A percentile compares a stretch with the other conserved stretches of the same genome.
Evolutionary conservation across 2,329 filamentous ascomycete genomes (phyloP).

Genomic region (Trichophaea hybrida): DNA sequence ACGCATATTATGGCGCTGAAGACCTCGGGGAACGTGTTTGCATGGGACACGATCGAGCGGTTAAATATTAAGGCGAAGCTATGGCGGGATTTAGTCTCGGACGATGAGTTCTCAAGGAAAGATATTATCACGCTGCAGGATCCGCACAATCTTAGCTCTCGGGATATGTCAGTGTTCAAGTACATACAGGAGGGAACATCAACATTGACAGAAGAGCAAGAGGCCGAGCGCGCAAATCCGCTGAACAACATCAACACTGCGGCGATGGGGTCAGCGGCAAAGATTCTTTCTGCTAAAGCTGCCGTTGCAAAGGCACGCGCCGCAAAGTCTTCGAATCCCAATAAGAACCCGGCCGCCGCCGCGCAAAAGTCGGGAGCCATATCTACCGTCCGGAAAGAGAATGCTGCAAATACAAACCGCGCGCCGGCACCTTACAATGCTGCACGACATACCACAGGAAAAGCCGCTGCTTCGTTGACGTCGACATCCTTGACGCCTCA

Average conservation of each 20-base stretch:
- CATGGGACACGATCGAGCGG: conserved; percentile 86
- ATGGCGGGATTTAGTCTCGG: conserved; percentile 81
- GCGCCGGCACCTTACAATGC: conserved; percentile 56
- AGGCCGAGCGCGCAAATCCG: conserved; percentile 46
- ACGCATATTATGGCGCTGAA: conserved; percentile 86
- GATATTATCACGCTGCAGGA: conserved; percentile 96
- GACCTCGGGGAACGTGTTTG: conserved; percentile 84
- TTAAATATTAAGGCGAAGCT: conserved; percentile 95
- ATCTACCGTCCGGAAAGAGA: conserved; percentile 17
- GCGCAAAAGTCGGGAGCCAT: conserved; percentile 27
- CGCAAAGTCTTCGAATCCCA: conserved; percentile 27
- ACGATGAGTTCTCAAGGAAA: conserved; percentile 69
- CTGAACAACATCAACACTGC: conserved; percentile 58
- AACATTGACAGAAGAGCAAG: conserved; percentile 40
- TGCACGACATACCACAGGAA: conserved; percentile 77
- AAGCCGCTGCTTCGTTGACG: conserved; percentile 85
- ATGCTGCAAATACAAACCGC: conserved; percentile 23
- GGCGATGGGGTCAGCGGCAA: conserved; percentile 63
- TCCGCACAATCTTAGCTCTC: conserved; percentile 70
- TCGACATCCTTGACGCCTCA: conserved; percentile 86
- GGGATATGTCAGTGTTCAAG: conserved; percentile 78
- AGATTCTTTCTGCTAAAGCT: conserved; percentile 81
- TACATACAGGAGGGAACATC: conserved; percentile 61
- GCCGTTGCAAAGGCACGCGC: conserved; percentile 75
- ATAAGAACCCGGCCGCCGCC: conserved; percentile 21